phyloP scores from a whole-genome alignment of 169 alveolate genomes.

The Plasmodium vivax region DNA sequence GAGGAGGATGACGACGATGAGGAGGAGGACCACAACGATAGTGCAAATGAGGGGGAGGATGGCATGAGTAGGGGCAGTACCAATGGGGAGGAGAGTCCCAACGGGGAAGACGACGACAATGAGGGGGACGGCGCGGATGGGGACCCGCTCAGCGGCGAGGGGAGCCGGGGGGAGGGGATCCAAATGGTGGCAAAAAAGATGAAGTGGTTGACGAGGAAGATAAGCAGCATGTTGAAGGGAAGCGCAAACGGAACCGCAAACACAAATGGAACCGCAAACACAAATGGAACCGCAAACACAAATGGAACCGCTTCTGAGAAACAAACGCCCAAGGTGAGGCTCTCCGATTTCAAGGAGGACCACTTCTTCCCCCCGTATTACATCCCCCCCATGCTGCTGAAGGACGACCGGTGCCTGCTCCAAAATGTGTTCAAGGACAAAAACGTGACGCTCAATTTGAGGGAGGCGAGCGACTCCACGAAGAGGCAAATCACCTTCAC shows the following conservation, averaged over 20 bases:
- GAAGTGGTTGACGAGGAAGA: background rate
- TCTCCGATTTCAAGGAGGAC: slow-evolving; percentile 7
- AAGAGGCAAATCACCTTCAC: slow-evolving; percentile 19
- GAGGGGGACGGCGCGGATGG: background rate
- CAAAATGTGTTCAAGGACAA: slow-evolving; percentile 38
- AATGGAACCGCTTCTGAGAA: background rate
- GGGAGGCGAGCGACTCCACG: slow-evolving; percentile 25
- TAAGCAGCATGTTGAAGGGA: background rate
- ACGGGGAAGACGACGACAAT: background rate
- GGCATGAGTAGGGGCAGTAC: background rate
- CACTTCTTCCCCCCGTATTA: slow-evolving; percentile 30
- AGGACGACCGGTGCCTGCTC: slow-evolving; percentile 24
- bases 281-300: too few relatives aligned
- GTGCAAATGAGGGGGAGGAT: background rate
- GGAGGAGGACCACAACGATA: background rate
- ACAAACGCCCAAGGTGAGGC: background rate
- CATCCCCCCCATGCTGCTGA: slow-evolving; percentile 41
- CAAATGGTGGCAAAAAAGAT: background rate
- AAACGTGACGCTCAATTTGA: slow-evolving; percentile 3
- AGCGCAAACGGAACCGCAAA: background rate
- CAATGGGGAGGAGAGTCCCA: background rate
- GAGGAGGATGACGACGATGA: background rate
- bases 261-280: background rate
- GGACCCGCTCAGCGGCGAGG: background rate
- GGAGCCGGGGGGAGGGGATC: too few relatives aligned